These are phyloP conservation scores for Termitomyces sp. DNA, from an alignment of 768 basidiomycete genomes.

Conservation along the genomic window DNA sequence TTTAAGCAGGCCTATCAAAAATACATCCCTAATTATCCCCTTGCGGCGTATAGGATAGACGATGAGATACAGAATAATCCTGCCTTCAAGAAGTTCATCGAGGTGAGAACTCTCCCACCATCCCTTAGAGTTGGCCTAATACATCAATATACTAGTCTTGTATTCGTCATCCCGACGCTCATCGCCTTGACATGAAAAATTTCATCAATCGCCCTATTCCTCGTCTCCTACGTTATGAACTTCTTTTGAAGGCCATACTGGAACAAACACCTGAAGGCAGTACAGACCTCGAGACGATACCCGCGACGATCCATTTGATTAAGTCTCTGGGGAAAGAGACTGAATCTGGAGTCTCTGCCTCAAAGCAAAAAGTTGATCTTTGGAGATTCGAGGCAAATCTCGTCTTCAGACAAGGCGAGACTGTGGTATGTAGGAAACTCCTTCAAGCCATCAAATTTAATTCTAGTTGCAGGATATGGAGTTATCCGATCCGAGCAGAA, in stretches of 20 bases:
- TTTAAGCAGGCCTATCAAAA: slow-evolving; percentile 92
- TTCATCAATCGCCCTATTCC: slow-evolving; percentile 93
- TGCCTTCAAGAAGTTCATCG: slow-evolving; percentile 76
- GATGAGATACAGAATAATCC: slow-evolving; percentile 81
- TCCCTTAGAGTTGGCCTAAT: neutral
- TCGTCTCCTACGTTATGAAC: slow-evolving; percentile 81
- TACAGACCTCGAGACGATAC: slow-evolving; percentile 75
- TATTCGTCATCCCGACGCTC: slow-evolving; percentile 65
- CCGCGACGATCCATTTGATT: slow-evolving; percentile 85
- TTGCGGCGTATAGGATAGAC: slow-evolving; percentile 81
- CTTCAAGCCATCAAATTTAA: neutral
- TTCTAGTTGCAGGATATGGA: slow-evolving; percentile 67
- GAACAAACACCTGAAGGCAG: slow-evolving; percentile 73
- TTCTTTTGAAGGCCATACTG: slow-evolving; percentile 75
- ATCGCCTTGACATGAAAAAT: slow-evolving; percentile 84
- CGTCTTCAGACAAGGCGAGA: slow-evolving; percentile 73
- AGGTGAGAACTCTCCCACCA: slow-evolving; percentile 37
- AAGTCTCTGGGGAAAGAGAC: slow-evolving; percentile 81
- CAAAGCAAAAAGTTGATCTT: slow-evolving; percentile 84
- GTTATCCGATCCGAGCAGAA: slow-evolving; percentile 73
- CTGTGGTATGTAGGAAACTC: slow-evolving; percentile 36
- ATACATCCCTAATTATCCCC: slow-evolving; percentile 88
- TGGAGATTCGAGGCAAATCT: slow-evolving; percentile 80
- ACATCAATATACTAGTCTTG: slow-evolving; percentile 25
- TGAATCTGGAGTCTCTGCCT: slow-evolving; percentile 78